Evolutionary conservation across 208 protist species (phyloP).

Genomic region (Trypanosoma scelopori): DNA sequence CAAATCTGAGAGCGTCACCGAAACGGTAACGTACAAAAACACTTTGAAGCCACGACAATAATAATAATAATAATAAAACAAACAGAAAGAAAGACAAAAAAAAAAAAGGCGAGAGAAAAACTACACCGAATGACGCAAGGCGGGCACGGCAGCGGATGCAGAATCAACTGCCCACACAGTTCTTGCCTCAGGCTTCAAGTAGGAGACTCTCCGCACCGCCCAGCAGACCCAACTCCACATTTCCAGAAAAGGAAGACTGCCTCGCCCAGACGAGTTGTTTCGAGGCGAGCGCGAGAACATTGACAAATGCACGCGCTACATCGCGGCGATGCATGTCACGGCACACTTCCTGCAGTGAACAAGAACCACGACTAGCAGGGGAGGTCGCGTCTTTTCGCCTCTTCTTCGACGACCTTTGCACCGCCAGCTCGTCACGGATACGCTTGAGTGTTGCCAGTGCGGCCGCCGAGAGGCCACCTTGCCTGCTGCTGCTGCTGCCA

Average conservation of each 20-base stretch:
- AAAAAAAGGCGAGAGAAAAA: conserved; percentile 13
- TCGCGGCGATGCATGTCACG: conserved; percentile 55
- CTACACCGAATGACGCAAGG: neutral
- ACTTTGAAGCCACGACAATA: too few species aligned
- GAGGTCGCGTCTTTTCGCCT: conserved; percentile 14
- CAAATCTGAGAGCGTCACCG: too few species aligned
- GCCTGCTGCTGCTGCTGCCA: conserved; percentile 3
- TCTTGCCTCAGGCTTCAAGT: conserved; percentile 1
- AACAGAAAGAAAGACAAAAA: conserved; percentile 13
- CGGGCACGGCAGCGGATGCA: too few species aligned
- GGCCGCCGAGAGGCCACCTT: conserved; percentile 35
- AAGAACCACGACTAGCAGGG: conserved; percentile 21
- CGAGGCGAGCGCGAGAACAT: conserved; percentile 75
- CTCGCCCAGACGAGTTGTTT: conserved; percentile 53
- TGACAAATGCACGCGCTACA: conserved; percentile 78
- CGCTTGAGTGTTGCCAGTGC: conserved; percentile 56
- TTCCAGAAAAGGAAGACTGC: conserved; percentile 30
- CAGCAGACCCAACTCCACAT: conserved; percentile 49
- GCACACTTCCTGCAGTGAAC: conserved; percentile 50
- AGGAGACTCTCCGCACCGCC: conserved; percentile 30
- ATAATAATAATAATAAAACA: neutral
- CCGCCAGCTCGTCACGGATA: conserved; percentile 28
- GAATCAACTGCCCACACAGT: too few species aligned
- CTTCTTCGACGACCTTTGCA: conserved; percentile 20
- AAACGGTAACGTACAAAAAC: too few species aligned